Evolutionary conservation across 371 early-diverging fungal species (phyloP).

Genomic region (Rhizomucor pusillus): DNA sequence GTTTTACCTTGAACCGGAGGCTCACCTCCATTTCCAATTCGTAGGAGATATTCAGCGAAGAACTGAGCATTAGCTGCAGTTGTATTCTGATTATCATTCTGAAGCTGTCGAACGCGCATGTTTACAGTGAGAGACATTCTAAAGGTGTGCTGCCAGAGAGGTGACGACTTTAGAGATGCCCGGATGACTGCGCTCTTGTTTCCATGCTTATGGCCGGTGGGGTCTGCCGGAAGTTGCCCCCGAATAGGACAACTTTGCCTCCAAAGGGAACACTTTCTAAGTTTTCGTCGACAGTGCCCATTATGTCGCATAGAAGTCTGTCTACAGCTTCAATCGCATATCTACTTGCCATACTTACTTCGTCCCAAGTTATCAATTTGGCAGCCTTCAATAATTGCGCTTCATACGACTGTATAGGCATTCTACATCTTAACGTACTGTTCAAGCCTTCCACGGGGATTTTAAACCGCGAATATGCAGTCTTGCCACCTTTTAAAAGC

Average conservation of each 20-base stretch:
- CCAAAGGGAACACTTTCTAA: constrained; percentile 10
- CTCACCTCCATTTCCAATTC: neutral
- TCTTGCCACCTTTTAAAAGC: constrained; percentile 8
- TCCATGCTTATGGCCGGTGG: neutral
- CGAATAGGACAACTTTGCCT: constrained; percentile 12
- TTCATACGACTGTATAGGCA: neutral
- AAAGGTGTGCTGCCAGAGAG: neutral
- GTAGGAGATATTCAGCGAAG: neutral
- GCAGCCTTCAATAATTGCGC: constrained; percentile 4
- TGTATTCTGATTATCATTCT: neutral
- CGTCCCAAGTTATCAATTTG: constrained; percentile 15
- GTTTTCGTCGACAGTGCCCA: constrained; percentile 4
- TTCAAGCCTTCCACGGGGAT: constrained; percentile 10
- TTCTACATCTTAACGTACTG: constrained; percentile 12
- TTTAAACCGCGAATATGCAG: constrained; percentile 2
- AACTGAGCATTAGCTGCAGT: neutral
- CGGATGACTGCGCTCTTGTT: neutral
- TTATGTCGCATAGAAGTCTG: neutral
- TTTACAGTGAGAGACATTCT: neutral
- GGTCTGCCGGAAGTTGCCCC: constrained; percentile 12
- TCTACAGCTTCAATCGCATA: constrained; percentile 2
- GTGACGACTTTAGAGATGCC: neutral
- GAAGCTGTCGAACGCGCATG: constrained; percentile 6
- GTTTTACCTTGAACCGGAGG: neutral
- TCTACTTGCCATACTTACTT: constrained; percentile 8